Conservation (phyloP, 805 yeast genomes). For the Monosporozyma unispora region DNA sequence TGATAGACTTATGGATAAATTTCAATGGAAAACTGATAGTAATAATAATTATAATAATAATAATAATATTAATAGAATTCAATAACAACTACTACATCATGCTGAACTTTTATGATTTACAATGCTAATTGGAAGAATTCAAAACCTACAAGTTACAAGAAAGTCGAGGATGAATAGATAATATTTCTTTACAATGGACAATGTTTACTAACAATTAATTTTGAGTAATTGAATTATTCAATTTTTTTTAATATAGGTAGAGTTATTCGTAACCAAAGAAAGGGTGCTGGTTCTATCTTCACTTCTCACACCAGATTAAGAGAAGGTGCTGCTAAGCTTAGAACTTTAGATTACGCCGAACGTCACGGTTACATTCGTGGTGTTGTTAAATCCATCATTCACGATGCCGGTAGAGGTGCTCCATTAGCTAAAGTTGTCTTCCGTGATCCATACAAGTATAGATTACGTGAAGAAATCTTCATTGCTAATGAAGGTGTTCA, state of each 20-base stretch:
- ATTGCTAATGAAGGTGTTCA: constrained; percentile 99
- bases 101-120: too few species aligned
- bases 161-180: too few species aligned
- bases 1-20: too few species aligned
- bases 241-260: constrained; percentile 52
- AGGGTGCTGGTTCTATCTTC: constrained; percentile 99
- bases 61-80: too few species aligned
- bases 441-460: constrained; percentile 99
- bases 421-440: constrained; percentile 97
- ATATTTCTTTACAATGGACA: too few species aligned
- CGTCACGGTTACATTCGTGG: constrained; percentile 99
- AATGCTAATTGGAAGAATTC: too few species aligned
- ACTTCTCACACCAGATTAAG: constrained; percentile 99
- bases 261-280: constrained; percentile 99
- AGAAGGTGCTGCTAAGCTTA: constrained; percentile 99
- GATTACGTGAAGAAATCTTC: constrained; percentile 95
- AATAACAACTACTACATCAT: too few species aligned
- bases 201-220: constrained; percentile 1
- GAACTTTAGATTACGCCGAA: constrained; percentile 98
- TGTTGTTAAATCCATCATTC: constrained; percentile 95
- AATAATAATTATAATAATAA: too few species aligned
- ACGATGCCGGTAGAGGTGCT: constrained; percentile 99
- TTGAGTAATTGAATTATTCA: background rate
- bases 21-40: too few species aligned
- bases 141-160: too few species aligned